Conservation (phyloP, 1,139 yeast species). For the Kurtzmaniella quercitrusa region DNA sequence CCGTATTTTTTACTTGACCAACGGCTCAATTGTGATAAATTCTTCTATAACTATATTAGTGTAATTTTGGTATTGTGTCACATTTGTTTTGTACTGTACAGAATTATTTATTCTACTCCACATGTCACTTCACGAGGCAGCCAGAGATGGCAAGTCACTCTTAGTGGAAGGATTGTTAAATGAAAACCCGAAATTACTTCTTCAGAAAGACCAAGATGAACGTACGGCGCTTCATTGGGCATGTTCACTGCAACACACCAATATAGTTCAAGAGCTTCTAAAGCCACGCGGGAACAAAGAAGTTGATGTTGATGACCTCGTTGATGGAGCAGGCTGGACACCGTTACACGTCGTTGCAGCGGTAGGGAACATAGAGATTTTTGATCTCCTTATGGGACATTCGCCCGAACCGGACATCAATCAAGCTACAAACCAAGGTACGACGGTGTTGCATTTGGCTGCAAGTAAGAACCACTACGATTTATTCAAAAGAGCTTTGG, state of each 20-base stretch:
- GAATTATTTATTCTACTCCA: background rate
- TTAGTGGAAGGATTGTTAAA: constrained; percentile 46
- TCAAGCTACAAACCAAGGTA: constrained; percentile 59
- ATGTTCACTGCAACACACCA: constrained; percentile 56
- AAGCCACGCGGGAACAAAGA: constrained; percentile 27
- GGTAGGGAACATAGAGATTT: constrained; percentile 57
- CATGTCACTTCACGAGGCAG: constrained; percentile 51
- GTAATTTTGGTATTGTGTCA: background rate
- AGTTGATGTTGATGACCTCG: constrained; percentile 61
- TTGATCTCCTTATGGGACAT: constrained; percentile 33
- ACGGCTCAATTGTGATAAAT: too few relatives aligned
- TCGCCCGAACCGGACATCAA: constrained; percentile 35
- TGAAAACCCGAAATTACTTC: constrained; percentile 43
- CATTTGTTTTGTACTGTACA: background rate
- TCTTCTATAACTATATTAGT: too few relatives aligned
- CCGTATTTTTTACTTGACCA: too few relatives aligned
- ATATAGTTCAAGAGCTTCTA: constrained; percentile 50
- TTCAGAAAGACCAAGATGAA: constrained; percentile 62
- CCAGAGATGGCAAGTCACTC: constrained; percentile 49
- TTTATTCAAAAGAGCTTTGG: constrained; percentile 49
- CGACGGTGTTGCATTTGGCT: constrained; percentile 74
- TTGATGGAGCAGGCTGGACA: constrained; percentile 83
- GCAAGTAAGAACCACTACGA: constrained; percentile 61
- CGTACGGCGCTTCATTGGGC: constrained; percentile 93
- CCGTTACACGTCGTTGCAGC: constrained; percentile 81